Evolutionary conservation across 768 basidiomycete genomes (phyloP).

Genomic region (Mycena floridula): DNA sequence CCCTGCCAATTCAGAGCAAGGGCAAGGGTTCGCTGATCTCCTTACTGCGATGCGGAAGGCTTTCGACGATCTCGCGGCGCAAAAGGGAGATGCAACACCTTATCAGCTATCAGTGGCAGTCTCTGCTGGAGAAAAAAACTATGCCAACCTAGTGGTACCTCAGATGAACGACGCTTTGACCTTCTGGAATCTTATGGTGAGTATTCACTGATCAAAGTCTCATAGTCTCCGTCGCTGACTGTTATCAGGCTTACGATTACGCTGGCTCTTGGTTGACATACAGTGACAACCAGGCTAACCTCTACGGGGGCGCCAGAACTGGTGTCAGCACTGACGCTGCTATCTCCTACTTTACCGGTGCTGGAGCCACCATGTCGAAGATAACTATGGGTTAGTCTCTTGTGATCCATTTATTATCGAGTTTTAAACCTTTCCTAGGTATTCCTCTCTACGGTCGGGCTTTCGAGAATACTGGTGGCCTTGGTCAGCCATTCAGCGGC

Average conservation of each 20-base stretch:
- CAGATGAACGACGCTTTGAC: slow-evolving; percentile 64
- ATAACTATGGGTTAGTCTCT: slow-evolving; percentile 50
- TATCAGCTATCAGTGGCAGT: slow-evolving; percentile 62
- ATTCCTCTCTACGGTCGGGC: slow-evolving; percentile 79
- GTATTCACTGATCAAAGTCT: neutral
- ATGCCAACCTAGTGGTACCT: slow-evolving; percentile 48
- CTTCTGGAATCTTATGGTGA: slow-evolving; percentile 82
- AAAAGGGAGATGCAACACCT: slow-evolving; percentile 55
- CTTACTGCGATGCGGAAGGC: slow-evolving; percentile 55
- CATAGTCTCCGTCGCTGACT: neutral
- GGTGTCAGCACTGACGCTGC: slow-evolving; percentile 64
- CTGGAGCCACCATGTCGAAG: slow-evolving; percentile 61
- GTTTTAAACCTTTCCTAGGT: slow-evolving; percentile 26
- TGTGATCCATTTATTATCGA: neutral
- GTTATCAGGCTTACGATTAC: slow-evolving; percentile 61
- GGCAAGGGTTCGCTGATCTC: slow-evolving; percentile 62
- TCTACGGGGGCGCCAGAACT: slow-evolving; percentile 61
- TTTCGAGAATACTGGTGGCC: slow-evolving; percentile 63
- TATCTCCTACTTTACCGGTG: slow-evolving; percentile 49
- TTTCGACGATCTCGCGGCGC: slow-evolving; percentile 48
- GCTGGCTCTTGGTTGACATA: slow-evolving; percentile 69
- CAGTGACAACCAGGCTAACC: slow-evolving; percentile 51
- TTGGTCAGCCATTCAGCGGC: slow-evolving; percentile 64
- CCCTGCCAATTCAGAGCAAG: slow-evolving; percentile 50
- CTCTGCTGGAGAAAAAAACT: slow-evolving; percentile 54